Percentiles rank a stretch among this genome's conserved stretches.
These are phyloP conservation scores for Pleurotus sapidus DNA, from an alignment of 768 basidiomycete genomes.

Conservation along the genomic window DNA sequence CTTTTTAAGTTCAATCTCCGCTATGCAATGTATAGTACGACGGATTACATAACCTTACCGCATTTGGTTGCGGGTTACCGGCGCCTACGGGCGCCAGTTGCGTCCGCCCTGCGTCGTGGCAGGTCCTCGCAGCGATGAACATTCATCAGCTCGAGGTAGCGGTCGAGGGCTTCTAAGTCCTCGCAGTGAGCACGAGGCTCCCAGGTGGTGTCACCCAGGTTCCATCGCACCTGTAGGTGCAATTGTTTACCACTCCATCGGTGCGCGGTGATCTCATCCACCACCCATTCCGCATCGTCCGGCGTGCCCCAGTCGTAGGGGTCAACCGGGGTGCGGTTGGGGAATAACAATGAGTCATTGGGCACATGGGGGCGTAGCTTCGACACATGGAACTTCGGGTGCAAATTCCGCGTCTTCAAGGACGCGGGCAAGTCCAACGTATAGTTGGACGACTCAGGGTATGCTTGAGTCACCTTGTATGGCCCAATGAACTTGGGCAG, in stretches of 20 bases:
- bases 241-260: conserved; percentile 12
- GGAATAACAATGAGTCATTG: conserved; percentile 33
- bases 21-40: too few species aligned
- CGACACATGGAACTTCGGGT: conserved; percentile 31
- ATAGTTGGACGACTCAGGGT: conserved; percentile 22
- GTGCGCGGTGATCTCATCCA: conserved; percentile 30
- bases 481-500: conserved; percentile 37
- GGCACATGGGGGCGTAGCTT: conserved; percentile 23
- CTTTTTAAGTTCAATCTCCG: too few species aligned
- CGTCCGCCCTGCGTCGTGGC: neutral
- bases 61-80: too few species aligned
- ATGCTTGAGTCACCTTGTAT: conserved; percentile 21
- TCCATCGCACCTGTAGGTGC: conserved; percentile 26
- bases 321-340: conserved; percentile 17
- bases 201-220: conserved; percentile 29
- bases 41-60: too few species aligned
- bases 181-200: conserved; percentile 21
- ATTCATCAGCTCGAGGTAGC: conserved; percentile 25
- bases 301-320: conserved; percentile 33
- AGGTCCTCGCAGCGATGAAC: conserved; percentile 13
- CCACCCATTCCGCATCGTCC: conserved; percentile 31
- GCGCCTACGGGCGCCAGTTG: too few species aligned
- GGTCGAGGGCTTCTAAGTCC: conserved; percentile 24
- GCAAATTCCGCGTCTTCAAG: conserved; percentile 21
- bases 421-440: conserved; percentile 22